These are phyloP conservation scores for Chaetomium globosum DNA, from an alignment of 2,329 filamentous ascomycete species.

Conservation along the genomic window DNA sequence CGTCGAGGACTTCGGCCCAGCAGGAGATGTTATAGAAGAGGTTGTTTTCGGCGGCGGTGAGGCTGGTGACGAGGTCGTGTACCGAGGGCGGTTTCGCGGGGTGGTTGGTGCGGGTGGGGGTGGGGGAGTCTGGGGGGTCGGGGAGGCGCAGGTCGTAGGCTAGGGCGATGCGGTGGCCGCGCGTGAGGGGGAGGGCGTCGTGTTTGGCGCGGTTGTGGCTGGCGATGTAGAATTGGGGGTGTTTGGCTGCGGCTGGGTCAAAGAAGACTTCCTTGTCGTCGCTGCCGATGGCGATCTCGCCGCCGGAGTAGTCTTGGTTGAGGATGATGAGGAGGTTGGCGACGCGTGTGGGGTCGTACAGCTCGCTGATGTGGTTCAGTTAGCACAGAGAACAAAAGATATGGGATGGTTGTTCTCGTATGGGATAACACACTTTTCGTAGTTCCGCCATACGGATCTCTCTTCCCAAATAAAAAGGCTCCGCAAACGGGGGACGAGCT, in stretches of 20 bases:
- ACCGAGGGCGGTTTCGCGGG: background rate
- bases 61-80: background rate
- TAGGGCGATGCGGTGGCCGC: conserved; percentile 17
- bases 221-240: conserved; percentile 12
- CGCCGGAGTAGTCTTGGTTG: conserved; percentile 15
- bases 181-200: conserved; percentile 8
- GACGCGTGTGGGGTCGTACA: background rate
- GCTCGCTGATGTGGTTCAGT: background rate
- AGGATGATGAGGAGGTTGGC: conserved; percentile 19
- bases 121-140: background rate
- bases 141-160: conserved; percentile 17
- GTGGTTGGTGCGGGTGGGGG: background rate
- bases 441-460: conserved; percentile 14
- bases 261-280: conserved; percentile 12
- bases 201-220: conserved; percentile 12
- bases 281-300: conserved; percentile 10
- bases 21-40: background rate
- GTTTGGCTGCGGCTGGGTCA: background rate
- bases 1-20: conserved; percentile 13
- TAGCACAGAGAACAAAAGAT: background rate
- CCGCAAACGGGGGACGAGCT: background rate
- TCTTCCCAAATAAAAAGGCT: conserved; percentile 19
- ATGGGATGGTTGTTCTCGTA: background rate
- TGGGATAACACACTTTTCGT: background rate
- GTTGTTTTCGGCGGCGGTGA: background rate